Evolutionary conservation across 2,329 filamentous ascomycete genomes (phyloP).

Genomic region (Aureobasidium sp.): DNA sequence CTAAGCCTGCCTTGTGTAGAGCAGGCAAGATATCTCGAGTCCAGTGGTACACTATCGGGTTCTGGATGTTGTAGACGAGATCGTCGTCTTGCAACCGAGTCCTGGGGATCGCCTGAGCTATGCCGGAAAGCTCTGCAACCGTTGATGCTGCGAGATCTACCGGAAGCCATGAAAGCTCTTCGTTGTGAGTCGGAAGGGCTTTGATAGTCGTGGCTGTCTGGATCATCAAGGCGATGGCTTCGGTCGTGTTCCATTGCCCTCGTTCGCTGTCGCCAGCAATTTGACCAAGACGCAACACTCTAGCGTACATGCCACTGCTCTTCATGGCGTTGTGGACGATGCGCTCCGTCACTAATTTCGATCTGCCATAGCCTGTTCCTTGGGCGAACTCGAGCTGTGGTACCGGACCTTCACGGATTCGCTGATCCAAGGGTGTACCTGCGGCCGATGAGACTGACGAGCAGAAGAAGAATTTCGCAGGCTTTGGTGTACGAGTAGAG

Average conservation of each 20-base stretch:
- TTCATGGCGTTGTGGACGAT: conserved; percentile 16
- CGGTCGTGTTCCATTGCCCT: conserved; percentile 42
- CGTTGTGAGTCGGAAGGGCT: conserved; percentile 37
- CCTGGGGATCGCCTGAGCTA: neutral
- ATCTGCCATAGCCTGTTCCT: conserved; percentile 19
- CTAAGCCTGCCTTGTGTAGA: conserved; percentile 24
- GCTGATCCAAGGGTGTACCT: conserved; percentile 7
- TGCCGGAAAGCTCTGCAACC: conserved; percentile 12
- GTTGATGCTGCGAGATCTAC: conserved; percentile 13
- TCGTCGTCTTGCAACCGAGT: neutral
- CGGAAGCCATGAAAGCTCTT: conserved; percentile 19
- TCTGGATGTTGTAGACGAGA: conserved; percentile 33
- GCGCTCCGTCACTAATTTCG: conserved; percentile 20
- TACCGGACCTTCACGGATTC: conserved; percentile 13
- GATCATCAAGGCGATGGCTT: conserved; percentile 43
- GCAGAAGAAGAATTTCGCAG: conserved; percentile 39
- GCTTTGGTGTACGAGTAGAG: conserved; percentile 19
- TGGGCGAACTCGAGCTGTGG: conserved; percentile 17
- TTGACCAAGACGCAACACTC: conserved; percentile 32
- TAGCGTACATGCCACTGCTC: conserved; percentile 17
- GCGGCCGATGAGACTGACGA: conserved; percentile 39
- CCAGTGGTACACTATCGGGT: conserved; percentile 43
- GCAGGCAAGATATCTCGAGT: conserved; percentile 44
- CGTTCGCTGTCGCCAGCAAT: conserved; percentile 39
- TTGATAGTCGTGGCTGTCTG: conserved; percentile 38